phyloP scores from a whole-genome alignment of 2,329 filamentous ascomycete genomes.

The Aurifilum marmelostoma region DNA sequence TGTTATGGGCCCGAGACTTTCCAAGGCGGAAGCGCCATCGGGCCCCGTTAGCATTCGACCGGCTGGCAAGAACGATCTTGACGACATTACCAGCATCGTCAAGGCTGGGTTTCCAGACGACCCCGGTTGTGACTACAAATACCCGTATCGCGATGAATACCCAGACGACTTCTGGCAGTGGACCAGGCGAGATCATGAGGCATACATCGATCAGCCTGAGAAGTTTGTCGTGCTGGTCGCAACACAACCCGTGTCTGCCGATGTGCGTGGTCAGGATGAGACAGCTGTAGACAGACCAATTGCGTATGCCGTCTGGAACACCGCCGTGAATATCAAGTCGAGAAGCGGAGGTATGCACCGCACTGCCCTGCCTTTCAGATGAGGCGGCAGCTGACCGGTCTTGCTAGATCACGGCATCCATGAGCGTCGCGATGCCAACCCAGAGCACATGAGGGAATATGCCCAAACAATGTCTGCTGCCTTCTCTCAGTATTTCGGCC shows the following conservation, averaged over 20 bases:
- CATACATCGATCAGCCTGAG: background rate
- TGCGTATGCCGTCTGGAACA: constrained; percentile 2
- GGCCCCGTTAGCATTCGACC: background rate
- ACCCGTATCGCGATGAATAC: background rate
- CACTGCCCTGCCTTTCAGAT: background rate
- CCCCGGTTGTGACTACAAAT: background rate
- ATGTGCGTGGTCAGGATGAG: background rate
- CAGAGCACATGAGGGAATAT: background rate
- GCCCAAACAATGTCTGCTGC: background rate
- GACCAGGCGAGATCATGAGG: background rate
- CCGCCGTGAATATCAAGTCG: background rate
- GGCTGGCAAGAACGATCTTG: background rate
- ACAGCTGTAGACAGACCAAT: background rate
- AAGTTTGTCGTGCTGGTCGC: background rate
- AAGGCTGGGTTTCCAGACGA: background rate
- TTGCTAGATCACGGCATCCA: constrained; percentile 2
- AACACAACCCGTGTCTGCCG: background rate
- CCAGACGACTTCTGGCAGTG: background rate
- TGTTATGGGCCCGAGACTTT: background rate
- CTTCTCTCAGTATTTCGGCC: background rate
- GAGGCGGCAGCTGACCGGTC: background rate
- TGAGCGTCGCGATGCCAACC: constrained; percentile 4
- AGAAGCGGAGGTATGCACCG: background rate
- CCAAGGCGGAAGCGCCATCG: background rate
- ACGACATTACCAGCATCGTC: background rate